These are phyloP conservation scores for Gossypium aridum DNA, from an alignment of 441 rosid genomes.

Conservation along the genomic window DNA sequence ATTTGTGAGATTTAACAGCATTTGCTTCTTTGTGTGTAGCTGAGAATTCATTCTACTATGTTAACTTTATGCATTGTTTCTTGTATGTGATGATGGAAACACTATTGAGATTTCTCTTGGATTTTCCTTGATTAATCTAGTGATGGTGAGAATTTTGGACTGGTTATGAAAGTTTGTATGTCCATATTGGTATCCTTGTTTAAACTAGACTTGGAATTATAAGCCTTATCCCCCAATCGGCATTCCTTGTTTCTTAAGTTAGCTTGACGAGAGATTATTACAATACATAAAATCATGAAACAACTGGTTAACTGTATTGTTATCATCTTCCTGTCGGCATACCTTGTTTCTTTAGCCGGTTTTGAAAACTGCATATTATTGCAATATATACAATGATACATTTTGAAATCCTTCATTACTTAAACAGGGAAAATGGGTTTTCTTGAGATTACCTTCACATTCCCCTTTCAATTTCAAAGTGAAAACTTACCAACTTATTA, in stretches of 20 bases:
- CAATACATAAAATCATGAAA: not conserved
- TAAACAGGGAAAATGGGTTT: too few species aligned
- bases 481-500: not conserved
- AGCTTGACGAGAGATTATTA: not conserved
- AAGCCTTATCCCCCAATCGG: not conserved
- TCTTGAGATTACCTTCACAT: too few species aligned
- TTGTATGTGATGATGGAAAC: not conserved
- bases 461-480: not conserved
- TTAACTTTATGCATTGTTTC: not conserved
- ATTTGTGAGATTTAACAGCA: not conserved
- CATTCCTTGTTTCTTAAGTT: not conserved
- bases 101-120: not conserved
- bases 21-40: not conserved
- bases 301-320: not conserved
- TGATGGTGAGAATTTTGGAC: not conserved
- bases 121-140: not conserved
- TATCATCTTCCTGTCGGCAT: not conserved
- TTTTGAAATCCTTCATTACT: too few species aligned
- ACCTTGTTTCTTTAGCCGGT: not conserved
- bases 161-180: not conserved
- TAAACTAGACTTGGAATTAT: not conserved
- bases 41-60: not conserved
- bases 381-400: too few species aligned
- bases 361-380: too few species aligned
- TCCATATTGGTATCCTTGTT: not conserved